These are phyloP conservation scores for Apiotrichum akiyoshidainum DNA, from an alignment of 1,284 basidiomycete genomes.

Conservation along the genomic window DNA sequence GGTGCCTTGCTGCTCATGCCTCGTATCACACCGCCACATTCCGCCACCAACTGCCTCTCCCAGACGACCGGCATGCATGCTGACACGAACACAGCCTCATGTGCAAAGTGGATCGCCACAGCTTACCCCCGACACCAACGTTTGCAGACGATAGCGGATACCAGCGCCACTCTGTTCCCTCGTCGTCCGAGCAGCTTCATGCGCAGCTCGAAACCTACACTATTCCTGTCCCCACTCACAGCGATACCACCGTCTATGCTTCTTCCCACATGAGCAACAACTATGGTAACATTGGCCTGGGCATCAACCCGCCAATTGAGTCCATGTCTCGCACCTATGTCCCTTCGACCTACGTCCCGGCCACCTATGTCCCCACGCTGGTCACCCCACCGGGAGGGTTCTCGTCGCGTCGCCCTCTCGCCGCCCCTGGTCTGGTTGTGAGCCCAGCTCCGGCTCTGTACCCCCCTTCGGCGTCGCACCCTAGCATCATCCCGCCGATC, in stretches of 20 bases:
- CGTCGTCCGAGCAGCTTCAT: background rate
- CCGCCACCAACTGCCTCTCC: no score
- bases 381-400: background rate
- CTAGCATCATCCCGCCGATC: background rate
- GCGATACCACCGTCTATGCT: background rate
- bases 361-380: background rate
- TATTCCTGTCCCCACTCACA: background rate
- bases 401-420: background rate
- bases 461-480: background rate
- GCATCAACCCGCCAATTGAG: background rate
- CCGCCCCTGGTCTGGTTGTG: slow-evolving; percentile 1
- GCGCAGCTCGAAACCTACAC: background rate
- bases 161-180: background rate
- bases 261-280: background rate
- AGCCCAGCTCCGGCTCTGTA: background rate
- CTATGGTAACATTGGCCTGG: background rate
- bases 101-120: slow-evolving; percentile 2
- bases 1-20: no score
- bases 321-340: background rate
- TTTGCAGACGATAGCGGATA: background rate
- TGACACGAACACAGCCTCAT: slow-evolving; percentile 6
- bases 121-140: slow-evolving; percentile 2
- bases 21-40: no score
- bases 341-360: background rate
- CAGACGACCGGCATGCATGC: background rate